Conservation (phyloP, 805 yeast species). For the Wickerhamiella shivajii region DNA sequence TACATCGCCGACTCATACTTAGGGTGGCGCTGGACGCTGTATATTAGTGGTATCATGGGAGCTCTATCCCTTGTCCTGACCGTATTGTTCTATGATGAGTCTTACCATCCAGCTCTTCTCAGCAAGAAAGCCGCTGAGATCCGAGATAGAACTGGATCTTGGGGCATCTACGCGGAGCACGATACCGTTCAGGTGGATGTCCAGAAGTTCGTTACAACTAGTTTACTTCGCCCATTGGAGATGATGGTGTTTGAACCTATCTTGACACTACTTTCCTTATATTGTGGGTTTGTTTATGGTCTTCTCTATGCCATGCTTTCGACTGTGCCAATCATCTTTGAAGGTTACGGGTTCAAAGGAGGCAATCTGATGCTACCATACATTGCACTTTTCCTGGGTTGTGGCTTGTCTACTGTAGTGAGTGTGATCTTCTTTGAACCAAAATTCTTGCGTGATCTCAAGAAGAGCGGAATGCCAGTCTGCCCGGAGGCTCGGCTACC, state of each 20-base stretch:
- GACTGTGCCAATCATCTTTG: constrained; percentile 27
- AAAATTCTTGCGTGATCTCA: constrained; percentile 33
- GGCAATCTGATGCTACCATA: constrained; percentile 7
- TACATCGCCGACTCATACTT: constrained; percentile 62
- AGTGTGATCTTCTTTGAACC: constrained; percentile 42
- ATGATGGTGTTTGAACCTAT: constrained; percentile 30
- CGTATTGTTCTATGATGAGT: constrained; percentile 26
- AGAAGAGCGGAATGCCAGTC: constrained; percentile 39
- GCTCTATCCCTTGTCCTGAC: constrained; percentile 23
- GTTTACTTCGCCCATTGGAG: constrained; percentile 18
- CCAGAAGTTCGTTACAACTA: constrained; percentile 28
- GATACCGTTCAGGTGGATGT: constrained; percentile 28
- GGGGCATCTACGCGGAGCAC: constrained; percentile 37
- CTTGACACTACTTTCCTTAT: constrained; percentile 24
- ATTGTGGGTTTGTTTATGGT: constrained; percentile 28
- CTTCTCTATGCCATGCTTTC: constrained; percentile 26
- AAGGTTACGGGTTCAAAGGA: constrained; percentile 41
- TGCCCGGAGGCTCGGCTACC: constrained; percentile 70
- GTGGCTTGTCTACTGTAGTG: constrained; percentile 36
- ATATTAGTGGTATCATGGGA: constrained; percentile 32
- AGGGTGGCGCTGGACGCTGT: constrained; percentile 44
- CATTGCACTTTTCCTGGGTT: constrained; percentile 58
- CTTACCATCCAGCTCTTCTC: constrained; percentile 25
- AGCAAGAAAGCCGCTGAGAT: constrained; percentile 32
- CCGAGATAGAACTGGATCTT: constrained; percentile 34